These are phyloP conservation scores for Globisporangium acanthophoron DNA, from an alignment of 352 stramenopile species.

Conservation along the genomic window DNA sequence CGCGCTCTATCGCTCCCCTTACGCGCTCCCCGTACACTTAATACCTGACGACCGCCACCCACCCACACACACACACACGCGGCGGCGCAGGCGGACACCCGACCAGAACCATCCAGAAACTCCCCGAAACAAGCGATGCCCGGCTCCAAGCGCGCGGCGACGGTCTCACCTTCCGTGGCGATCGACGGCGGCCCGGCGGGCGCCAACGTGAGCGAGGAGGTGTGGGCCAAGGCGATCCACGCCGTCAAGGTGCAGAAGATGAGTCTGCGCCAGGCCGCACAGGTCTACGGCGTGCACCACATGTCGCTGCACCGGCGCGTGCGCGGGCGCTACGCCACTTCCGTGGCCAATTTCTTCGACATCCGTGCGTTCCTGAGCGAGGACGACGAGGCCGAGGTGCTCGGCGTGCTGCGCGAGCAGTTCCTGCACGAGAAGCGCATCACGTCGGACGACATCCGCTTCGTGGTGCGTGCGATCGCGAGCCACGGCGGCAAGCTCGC, in stretches of 20 bases:
- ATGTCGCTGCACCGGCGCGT: conserved; percentile 27
- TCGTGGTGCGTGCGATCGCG: conserved; percentile 36
- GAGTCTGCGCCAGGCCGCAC: conserved; percentile 30
- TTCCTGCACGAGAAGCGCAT: conserved; percentile 32
- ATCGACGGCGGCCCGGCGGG: not conserved
- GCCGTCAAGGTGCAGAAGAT: conserved; percentile 40
- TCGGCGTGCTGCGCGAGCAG: conserved; percentile 33
- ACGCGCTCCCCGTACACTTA: no score
- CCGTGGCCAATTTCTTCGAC: conserved; percentile 10
- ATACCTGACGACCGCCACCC: no score
- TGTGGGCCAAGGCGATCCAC: conserved; percentile 37
- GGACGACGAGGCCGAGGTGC: conserved; percentile 29
- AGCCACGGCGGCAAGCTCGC: conserved; percentile 24
- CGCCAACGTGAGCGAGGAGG: conserved; percentile 20
- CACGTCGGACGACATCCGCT: conserved; percentile 46
- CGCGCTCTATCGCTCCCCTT: no score
- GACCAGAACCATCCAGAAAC: no score
- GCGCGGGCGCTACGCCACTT: conserved; percentile 9
- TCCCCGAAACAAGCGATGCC: not conserved
- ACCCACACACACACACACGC: no score
- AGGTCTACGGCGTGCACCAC: conserved; percentile 40
- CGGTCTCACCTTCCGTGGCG: not conserved
- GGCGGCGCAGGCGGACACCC: no score
- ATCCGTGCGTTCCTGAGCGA: conserved; percentile 19
- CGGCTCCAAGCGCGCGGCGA: not conserved